Base-by-base conservation (phyloP, 2,329 filamentous ascomycete species). In the Waltergamsia citrina region DNA sequence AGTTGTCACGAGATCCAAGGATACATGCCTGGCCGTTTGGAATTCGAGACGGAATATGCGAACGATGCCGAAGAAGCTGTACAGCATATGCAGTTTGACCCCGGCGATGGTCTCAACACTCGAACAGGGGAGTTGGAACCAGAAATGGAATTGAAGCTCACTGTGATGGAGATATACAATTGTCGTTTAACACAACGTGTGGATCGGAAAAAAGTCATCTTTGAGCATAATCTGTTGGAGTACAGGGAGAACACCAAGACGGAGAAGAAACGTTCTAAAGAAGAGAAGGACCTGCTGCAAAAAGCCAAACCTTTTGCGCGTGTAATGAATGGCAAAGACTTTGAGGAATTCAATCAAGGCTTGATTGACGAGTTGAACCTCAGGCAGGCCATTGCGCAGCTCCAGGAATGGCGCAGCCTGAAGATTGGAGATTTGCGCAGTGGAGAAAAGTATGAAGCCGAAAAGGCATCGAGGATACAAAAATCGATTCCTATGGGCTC, bases 11-110 rank as follows among this genome's bases (percentile, higher is more conserved):
- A 98, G 59, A 92, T 98, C 24, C 87, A 95, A 58, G 92, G 92
- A 4, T 98, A 94, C 56, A 98, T 98, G 92, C 92, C 92, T 4
- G 92, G 92, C 29, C 86, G 92, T 26, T 61, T 98, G 43, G 92
- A 98, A 51, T 98, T 98, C 43, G 92, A 98, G 66, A 95, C 85
- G 0, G 92, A 98, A 50, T 92, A 94, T 53, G 85, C 90, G 50
- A 98, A 98, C 50, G 92, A 98, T 50, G 92, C 92, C 1, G 92
- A 98, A 62, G 93, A 96, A 60, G 90, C 90, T 0, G 92, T 98
- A 3, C 92, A 98, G 55, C 80, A 94, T 42, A 96, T 98, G 88
- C 84, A 93, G 43, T 98, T 98, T 50, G 90, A 96, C 37, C 90
- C 92, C 0, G 92, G 92, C 18, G 90, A 95, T 59, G 92, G 92